phyloP scores from a whole-genome alignment of 2,329 filamentous ascomycete species.

The Ophiostoma pallidulum region DNA sequence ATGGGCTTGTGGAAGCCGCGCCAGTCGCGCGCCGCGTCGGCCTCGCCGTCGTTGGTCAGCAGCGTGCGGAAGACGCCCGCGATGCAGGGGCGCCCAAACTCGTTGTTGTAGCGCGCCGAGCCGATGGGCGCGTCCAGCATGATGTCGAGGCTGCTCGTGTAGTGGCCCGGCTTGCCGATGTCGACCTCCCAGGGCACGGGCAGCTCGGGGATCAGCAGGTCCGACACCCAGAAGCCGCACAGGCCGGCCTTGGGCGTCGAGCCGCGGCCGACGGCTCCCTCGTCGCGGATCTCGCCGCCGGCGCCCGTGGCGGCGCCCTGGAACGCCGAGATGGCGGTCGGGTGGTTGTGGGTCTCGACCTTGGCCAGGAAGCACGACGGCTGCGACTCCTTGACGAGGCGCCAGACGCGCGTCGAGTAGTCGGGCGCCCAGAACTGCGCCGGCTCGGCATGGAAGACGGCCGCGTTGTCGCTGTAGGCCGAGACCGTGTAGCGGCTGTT shows the following conservation, averaged over 20 bases:
- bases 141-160: conserved; percentile 89
- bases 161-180: conserved; percentile 80
- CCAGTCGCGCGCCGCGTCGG: conserved; percentile 46
- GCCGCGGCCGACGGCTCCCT: conserved; percentile 86
- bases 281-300: conserved; percentile 90
- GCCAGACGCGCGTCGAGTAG: conserved; percentile 79
- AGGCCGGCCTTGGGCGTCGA: conserved; percentile 90
- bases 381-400: conserved; percentile 72
- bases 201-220: conserved; percentile 78
- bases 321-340: conserved; percentile 89
- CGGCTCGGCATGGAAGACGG: conserved; percentile 68
- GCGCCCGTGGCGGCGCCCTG: conserved; percentile 90
- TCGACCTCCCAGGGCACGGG: conserved; percentile 83
- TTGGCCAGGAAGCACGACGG: conserved; percentile 69
- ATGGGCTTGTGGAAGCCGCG: conserved; percentile 97
- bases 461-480: conserved; percentile 95
- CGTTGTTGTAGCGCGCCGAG: conserved; percentile 93
- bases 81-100: conserved; percentile 85
- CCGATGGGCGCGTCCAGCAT: conserved; percentile 97
- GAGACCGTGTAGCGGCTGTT: conserved; percentile 79
- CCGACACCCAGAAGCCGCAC: conserved; percentile 88
- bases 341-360: conserved; percentile 97
- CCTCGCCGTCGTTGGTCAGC: conserved; percentile 53
- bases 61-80: conserved; percentile 88
- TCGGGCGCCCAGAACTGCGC: conserved; percentile 82